These are phyloP conservation scores for Karstenula rhodostoma DNA, from an alignment of 2,329 filamentous ascomycete species.

Conservation along the genomic window DNA sequence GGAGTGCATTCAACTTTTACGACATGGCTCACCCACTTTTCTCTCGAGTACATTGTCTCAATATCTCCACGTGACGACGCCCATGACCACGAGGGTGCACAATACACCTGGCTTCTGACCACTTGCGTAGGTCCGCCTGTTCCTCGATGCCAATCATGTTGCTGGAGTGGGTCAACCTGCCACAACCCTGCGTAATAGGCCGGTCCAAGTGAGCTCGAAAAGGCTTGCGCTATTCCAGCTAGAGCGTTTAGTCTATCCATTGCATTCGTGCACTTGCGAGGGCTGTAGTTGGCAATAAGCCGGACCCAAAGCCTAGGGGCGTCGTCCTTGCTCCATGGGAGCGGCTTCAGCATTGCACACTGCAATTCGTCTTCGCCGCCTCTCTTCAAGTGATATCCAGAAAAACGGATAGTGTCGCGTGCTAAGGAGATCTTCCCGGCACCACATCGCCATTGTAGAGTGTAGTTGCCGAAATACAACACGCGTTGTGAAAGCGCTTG, in stretches of 20 bases:
- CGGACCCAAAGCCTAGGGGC: neutral
- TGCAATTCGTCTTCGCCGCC: neutral
- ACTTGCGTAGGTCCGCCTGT: neutral
- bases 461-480: neutral
- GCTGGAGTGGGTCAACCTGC: neutral
- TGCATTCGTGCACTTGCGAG: neutral
- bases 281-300: neutral
- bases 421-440: neutral
- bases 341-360: neutral
- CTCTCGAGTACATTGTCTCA: too few species aligned
- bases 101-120: neutral
- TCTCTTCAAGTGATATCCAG: neutral
- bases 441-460: neutral
- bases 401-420: neutral
- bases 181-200: neutral
- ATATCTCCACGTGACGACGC: neutral
- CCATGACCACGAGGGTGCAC: neutral
- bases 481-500: neutral
- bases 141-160: neutral
- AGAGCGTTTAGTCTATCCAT: neutral
- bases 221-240: neutral
- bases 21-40: too few species aligned
- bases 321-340: neutral
- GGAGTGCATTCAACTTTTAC: constrained; percentile 3
- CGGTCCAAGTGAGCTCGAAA: neutral